Evolutionary conservation across 164 flowering plant genomes (phyloP), one percentile per base, ranked within the genome.

Genomic region (Annona squamosa): DNA sequence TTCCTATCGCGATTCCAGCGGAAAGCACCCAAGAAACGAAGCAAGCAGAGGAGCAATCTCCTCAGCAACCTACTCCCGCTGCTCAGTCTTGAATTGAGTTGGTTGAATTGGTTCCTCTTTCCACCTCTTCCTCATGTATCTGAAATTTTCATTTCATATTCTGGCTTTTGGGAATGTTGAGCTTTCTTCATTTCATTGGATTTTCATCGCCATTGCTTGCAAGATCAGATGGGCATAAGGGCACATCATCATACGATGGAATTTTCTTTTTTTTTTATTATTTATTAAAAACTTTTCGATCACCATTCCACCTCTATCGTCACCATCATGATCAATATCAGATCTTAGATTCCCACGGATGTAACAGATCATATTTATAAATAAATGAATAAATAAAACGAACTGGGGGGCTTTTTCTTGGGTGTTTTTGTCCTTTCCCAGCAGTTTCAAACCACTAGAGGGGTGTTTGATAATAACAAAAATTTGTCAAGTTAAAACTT

Each of bases 1-100:
- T 71, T 59, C 78, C 82, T 43, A 76, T 71, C 48, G 75, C 80
- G 3, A 71, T 19, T 26, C 81, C 84, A 1, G 67, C 69, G 9
- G 85, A 81, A 19, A 72, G 48, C n/a, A 65, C 73, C 4, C 76
- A 74, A 47, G 82, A 79, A 73, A 74, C 64, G 16, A 74, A 73
- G 74, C 76, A 70, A 42, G 65, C 76, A 43, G 81, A 78, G n/a
- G 79, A 78, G n/a, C 78, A 77, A 42, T 6, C 72, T 17, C 65
- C 70, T 46, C 73, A 68, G 46, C 46, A 75, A 26, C 74, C 68
- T 44, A 26, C 63, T 65, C 18, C 62, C 18, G 43, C 80, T 42
- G 52, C 67, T 45, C 76, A 57, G 47, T 74, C 77, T 71, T 81
- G 75, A 78, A 18, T 44, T 37, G 66, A 18, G 62, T 46, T 68